Base-by-base conservation (phyloP, 305 asterid genomes). In the Fraxinus dipetala region DNA sequence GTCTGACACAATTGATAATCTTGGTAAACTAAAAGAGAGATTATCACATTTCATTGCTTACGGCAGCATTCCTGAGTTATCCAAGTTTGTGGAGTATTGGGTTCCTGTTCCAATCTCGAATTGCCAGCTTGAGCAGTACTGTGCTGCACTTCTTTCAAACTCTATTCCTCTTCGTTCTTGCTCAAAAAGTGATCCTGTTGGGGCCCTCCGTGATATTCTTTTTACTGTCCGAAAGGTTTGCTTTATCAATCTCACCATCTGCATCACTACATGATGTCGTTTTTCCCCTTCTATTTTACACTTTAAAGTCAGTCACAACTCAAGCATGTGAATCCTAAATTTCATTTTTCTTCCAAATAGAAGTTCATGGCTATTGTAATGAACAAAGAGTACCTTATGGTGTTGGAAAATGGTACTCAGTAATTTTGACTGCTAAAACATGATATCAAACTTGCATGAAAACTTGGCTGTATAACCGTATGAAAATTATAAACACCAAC, bases 31-130 rank as follows among this genome's bases (percentile, higher is more conserved):
- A 90, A 88, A 88, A 76, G 94, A 89, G 48, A 82, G 83, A 24
- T 82, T 83, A 83, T 84, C 92, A 61, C 83, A 54, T 48, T 85
- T 84, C 79, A 80, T 84, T 70, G 91, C 89, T 43, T 82, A 88
- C 83, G 88, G 87, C 75, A 81, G 86, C 83, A 80, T 84, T 74
- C 83, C 85, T 70, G 88, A 85, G 72, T 56, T 84, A 67, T 84
- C 95, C 82, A 93, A 87, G 91, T 92, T 93, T 85, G 84, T 86
- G 26, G 99, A 96, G 90, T 93, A 88, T 78, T 96, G 98, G 99
- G 86, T 95, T 84, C 99, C 99, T n/a, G 93, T 87, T 83, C 91
- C 91, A 85, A 81, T 95, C 79, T 93, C 98, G 73, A 90, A 92
- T 83, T 82, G 87, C 87, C 99, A 96, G 90, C 93, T 95, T 79